Evolutionary conservation across 805 yeast species (phyloP).

Genomic region (Isabelozyma pseudorhagii): DNA sequence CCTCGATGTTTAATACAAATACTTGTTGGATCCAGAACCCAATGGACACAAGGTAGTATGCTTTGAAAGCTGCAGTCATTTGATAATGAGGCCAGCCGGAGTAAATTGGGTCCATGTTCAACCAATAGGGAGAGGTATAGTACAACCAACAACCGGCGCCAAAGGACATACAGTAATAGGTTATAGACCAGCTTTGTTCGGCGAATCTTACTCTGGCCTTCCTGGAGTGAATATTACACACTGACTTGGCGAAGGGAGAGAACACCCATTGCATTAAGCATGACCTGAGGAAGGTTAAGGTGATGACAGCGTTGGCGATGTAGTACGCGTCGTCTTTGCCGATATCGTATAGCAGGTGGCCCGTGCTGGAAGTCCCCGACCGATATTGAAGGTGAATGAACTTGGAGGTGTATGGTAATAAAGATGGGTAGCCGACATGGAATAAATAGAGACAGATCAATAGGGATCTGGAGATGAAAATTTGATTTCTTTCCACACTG

Average conservation of each 20-base stretch:
- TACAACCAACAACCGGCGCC: slow-evolving; percentile 57
- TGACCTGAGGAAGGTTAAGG: slow-evolving; percentile 56
- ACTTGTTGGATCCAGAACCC: slow-evolving; percentile 81
- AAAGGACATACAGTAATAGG: slow-evolving; percentile 58
- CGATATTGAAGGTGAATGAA: slow-evolving; percentile 34
- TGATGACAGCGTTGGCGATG: slow-evolving; percentile 53
- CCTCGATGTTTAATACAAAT: slow-evolving; percentile 73
- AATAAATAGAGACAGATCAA: slow-evolving; percentile 21
- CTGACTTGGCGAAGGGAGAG: slow-evolving; percentile 50
- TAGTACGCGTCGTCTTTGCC: slow-evolving; percentile 54
- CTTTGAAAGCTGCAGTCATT: slow-evolving; percentile 52
- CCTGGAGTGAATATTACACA: slow-evolving; percentile 40
- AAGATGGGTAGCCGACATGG: slow-evolving; percentile 18
- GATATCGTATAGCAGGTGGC: slow-evolving; percentile 43
- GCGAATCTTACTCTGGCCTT: slow-evolving; percentile 68
- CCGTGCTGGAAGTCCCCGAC: slow-evolving; percentile 9
- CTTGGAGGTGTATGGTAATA: slow-evolving; percentile 27
- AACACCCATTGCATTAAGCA: slow-evolving; percentile 56
- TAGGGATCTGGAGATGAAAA: slow-evolving; percentile 27
- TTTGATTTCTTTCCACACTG: slow-evolving; percentile 34
- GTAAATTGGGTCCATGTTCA: slow-evolving; percentile 57
- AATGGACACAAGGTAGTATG: slow-evolving; percentile 69
- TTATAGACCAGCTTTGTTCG: slow-evolving; percentile 80
- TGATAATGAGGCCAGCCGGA: slow-evolving; percentile 71
- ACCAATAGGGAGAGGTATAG: slow-evolving; percentile 54